phyloP scores from a whole-genome alignment of 2,329 filamentous ascomycete genomes.

The Colletotrichum acutatum region DNA sequence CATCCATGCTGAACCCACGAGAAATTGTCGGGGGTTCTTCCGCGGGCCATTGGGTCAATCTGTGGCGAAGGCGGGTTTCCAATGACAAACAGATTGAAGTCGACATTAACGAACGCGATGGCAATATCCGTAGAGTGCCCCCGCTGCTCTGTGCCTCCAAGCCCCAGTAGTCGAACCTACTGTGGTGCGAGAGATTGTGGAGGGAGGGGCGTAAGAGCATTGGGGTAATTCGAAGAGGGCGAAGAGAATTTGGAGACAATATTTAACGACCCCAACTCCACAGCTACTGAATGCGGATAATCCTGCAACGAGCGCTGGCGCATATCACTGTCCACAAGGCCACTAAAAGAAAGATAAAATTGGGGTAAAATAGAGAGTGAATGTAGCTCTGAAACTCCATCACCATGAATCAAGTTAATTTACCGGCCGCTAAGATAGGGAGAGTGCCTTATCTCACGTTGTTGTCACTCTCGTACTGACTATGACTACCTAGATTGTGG shows the following conservation, averaged over 20 bases:
- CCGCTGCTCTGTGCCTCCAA: neutral
- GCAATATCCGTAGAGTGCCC: neutral
- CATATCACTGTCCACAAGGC: neutral
- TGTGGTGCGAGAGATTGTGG: neutral
- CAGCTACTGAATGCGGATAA: neutral
- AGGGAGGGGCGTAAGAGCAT: neutral
- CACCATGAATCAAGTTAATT: neutral
- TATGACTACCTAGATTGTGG: too few relatives aligned
- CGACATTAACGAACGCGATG: constrained; percentile 9
- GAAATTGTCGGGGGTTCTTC: neutral
- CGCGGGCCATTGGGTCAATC: neutral
- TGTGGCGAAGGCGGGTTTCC: constrained; percentile 7
- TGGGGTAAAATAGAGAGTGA: neutral
- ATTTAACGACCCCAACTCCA: constrained; percentile 7
- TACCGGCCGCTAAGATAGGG: neutral
- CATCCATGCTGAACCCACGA: constrained; percentile 1
- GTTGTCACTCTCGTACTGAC: neutral
- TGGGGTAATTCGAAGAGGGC: constrained; percentile 4
- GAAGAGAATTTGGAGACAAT: neutral
- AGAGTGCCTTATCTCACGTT: neutral
- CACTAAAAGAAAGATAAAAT: neutral
- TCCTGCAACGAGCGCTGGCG: neutral
- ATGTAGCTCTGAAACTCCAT: neutral
- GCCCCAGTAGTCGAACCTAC: neutral
- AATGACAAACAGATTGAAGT: constrained; percentile 30